Evolutionary conservation across 1,284 basidiomycete genomes (phyloP).

Genomic region (Wolfiporia cocos): DNA sequence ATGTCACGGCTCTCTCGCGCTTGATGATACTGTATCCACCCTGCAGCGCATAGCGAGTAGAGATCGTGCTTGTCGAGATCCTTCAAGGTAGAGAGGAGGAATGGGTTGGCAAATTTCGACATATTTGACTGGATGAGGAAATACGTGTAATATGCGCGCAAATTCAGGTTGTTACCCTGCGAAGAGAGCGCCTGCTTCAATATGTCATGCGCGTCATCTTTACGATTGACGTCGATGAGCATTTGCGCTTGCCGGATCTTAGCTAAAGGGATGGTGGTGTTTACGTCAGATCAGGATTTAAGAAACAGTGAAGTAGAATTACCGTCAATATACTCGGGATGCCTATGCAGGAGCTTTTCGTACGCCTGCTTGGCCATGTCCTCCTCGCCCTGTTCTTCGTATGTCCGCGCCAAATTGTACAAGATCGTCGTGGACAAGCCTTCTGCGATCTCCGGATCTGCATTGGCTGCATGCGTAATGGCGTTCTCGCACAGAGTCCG

Average conservation of each 20-base stretch:
- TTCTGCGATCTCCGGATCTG: constrained; percentile 49
- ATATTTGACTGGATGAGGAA: constrained; percentile 78
- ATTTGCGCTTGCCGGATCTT: constrained; percentile 87
- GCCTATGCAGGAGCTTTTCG: constrained; percentile 74
- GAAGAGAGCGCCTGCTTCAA: constrained; percentile 82
- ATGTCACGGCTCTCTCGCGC: constrained; percentile 72
- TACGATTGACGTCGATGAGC: constrained; percentile 58
- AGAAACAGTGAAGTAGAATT: constrained; percentile 22
- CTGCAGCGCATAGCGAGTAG: constrained; percentile 87
- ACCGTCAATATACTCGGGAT: constrained; percentile 95
- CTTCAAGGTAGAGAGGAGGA: constrained; percentile 80
- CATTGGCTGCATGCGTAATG: constrained; percentile 47
- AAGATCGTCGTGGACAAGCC: constrained; percentile 75
- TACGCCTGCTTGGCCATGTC: constrained; percentile 78
- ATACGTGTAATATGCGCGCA: constrained; percentile 83
- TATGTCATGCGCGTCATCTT: constrained; percentile 79
- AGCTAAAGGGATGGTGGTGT: too few relatives aligned
- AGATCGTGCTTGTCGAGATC: constrained; percentile 81
- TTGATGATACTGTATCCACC: constrained; percentile 79
- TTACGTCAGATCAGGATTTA: constrained; percentile 1
- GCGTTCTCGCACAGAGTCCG: constrained; percentile 62
- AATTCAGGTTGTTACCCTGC: constrained; percentile 65
- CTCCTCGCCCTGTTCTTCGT: constrained; percentile 76
- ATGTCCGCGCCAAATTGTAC: constrained; percentile 85
- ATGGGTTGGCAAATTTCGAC: constrained; percentile 74